A percentile compares a stretch with the other conserved stretches of the same genome.
These are phyloP conservation scores for Camellia oleifera DNA, from an alignment of 179 eudicot genomes.

Conservation along the genomic window DNA sequence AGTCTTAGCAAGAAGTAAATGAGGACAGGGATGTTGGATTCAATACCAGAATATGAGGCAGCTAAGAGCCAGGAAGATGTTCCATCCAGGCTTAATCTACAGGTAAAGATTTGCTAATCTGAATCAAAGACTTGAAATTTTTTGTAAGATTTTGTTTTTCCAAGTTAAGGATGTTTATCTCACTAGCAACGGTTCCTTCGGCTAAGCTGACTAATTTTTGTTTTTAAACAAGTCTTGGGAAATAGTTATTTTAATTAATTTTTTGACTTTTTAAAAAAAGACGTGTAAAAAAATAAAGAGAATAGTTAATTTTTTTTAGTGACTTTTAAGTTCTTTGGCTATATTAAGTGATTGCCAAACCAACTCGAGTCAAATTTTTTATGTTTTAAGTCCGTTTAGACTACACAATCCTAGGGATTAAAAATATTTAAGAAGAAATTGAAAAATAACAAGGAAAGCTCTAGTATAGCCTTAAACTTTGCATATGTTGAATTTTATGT, in stretches of 20 bases:
- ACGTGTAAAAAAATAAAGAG: too few relatives aligned
- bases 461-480: neutral
- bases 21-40: conserved; percentile 36
- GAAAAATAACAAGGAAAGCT: neutral
- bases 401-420: too few relatives aligned
- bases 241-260: too few relatives aligned
- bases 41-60: conserved; percentile 47
- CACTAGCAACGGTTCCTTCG: neutral
- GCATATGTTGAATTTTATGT: neutral
- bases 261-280: too few relatives aligned
- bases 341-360: too few relatives aligned
- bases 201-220: too few relatives aligned
- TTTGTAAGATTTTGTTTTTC: neutral
- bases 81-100: conserved; percentile 21
- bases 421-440: too few relatives aligned
- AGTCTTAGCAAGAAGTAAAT: conserved; percentile 36
- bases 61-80: conserved; percentile 22
- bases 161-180: neutral
- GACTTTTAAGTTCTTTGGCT: too few relatives aligned
- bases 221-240: too few relatives aligned
- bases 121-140: neutral
- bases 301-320: too few relatives aligned
- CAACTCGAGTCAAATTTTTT: too few relatives aligned
- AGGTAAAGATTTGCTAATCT: conserved; percentile 21
- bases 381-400: too few relatives aligned